A percentile compares a stretch with the other conserved stretches of the same genome.
Conservation (phyloP, 176 grass and related monocot species). For the Ananas comosus region DNA sequence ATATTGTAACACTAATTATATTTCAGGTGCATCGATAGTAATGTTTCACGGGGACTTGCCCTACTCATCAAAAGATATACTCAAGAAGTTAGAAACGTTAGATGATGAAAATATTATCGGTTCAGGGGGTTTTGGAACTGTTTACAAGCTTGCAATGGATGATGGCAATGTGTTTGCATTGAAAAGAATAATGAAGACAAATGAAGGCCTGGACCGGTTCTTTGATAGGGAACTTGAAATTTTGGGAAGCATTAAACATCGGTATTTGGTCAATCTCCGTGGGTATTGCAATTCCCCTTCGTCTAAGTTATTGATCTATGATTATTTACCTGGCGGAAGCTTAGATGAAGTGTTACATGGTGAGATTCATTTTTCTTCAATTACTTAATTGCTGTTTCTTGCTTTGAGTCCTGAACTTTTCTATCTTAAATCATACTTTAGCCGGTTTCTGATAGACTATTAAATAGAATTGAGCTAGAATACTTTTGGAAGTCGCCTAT, state of each 20-base stretch:
- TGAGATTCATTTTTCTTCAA: constrained; percentile 19
- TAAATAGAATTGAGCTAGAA: background rate
- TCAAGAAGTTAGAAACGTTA: constrained; percentile 77
- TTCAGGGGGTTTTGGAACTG: constrained; percentile 84
- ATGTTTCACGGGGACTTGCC: constrained; percentile 98
- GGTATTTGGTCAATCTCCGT: constrained; percentile 94
- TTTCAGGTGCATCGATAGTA: constrained; percentile 80
- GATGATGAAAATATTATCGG: constrained; percentile 84
- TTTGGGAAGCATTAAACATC: constrained; percentile 96
- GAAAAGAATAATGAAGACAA: constrained; percentile 98
- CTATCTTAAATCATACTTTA: background rate
- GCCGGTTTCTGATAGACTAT: background rate
- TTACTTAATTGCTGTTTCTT: background rate
- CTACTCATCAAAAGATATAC: constrained; percentile 93
- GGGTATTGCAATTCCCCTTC: constrained; percentile 98
- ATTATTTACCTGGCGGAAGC: constrained; percentile 91
- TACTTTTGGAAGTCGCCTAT: no score
- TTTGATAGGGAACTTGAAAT: constrained; percentile 99
- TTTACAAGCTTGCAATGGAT: constrained; percentile 96
- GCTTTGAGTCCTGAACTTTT: background rate
- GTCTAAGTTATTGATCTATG: constrained; percentile 92
- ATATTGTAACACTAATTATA: constrained; percentile 2
- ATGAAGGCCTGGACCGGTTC: constrained; percentile 74
- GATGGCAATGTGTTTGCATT: constrained; percentile 86
- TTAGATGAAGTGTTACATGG: constrained; percentile 94